Evolutionary conservation across 2,329 filamentous ascomycete species (phyloP), one percentile per base, ranked within the genome.

Genomic region (Clarireedia hainanense): DNA sequence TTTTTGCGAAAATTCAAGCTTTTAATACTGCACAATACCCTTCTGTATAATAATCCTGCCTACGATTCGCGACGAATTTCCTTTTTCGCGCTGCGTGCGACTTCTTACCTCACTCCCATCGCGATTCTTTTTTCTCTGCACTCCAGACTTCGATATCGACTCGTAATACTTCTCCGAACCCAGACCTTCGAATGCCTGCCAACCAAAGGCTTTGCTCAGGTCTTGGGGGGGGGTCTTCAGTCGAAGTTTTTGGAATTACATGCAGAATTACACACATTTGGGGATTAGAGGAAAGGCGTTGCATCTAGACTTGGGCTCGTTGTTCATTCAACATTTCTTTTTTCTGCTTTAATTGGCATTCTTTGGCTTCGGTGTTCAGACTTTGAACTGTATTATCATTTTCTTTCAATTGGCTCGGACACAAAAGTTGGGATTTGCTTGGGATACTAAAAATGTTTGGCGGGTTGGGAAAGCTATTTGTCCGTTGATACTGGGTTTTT

Each of bases 271-370:
- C 47, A 27, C 24, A 57, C 42, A 47, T 42, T 39, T 47, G 26
- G 54, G 49, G 43, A 40, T 46, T 55, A 37, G 50, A 52, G 56
- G 50, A 20, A 53, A 45, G 63, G 61, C 61, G 61, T 64, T 65
- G 52, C 60, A 65, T 64, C 54, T 64, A 64, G 62, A 65, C 36
- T 56, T 48, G 61, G 52, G 52, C 47, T 14, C 26, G 47, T 55
- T 55, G 52, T 55, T 55, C 52, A 55, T 45, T 55, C 52, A 55
- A 55, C 52, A 47, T 52, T 42, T 47, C 40, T 34, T 56, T 46
- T 50, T 50, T 47, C 49, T 52, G 43, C 49, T 52, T 50, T 55
- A 50, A 40, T 17, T 49, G 46, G 27, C 55, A 52, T 47, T 54
- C 39, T 54, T 49, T 23, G 51, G 15, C 43, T 37, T 50, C n/a